A percentile compares a stretch with the other conserved stretches of the same genome.
Evolutionary conservation across 2,329 filamentous ascomycete genomes (phyloP).

Genomic region (Penicillium frequentans): DNA sequence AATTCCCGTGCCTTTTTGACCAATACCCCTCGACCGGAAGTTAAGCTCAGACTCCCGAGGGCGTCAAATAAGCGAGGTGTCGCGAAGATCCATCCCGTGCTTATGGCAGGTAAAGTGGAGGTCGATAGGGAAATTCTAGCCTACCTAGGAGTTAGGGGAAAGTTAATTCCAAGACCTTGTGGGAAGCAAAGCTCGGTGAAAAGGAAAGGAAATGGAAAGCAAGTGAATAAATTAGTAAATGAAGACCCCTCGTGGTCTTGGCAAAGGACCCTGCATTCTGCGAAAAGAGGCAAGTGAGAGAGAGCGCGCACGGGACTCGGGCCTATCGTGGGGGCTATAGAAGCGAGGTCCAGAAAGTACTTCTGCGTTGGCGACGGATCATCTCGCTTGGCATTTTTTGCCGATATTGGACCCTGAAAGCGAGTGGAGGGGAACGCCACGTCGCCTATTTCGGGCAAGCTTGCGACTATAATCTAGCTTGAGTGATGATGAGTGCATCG

Average conservation of each 20-base stretch:
- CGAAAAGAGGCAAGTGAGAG: constrained; percentile 5
- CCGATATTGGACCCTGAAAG: not conserved
- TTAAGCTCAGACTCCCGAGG: constrained; percentile 10
- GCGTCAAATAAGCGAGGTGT: constrained; percentile 17
- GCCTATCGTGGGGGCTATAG: not conserved
- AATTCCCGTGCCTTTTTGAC: not conserved
- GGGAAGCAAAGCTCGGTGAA: not conserved
- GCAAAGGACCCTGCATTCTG: not conserved
- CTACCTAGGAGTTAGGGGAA: not conserved
- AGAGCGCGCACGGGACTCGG: not conserved
- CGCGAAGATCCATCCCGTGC: not conserved
- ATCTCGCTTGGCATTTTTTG: not conserved
- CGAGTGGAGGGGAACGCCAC: not conserved
- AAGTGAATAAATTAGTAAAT: not conserved
- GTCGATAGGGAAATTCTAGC: not conserved
- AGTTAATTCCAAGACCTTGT: not conserved
- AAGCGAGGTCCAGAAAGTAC: not conserved
- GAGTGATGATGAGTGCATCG: not conserved
- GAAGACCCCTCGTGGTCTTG: not conserved
- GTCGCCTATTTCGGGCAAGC: not conserved
- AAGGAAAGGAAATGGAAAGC: not conserved
- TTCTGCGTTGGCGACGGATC: not conserved
- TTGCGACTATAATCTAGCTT: not conserved
- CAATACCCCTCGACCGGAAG: not conserved
- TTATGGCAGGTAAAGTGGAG: not conserved